Conservation (phyloP, 345 rosid genomes). For the Limnanthes douglasii region DNA sequence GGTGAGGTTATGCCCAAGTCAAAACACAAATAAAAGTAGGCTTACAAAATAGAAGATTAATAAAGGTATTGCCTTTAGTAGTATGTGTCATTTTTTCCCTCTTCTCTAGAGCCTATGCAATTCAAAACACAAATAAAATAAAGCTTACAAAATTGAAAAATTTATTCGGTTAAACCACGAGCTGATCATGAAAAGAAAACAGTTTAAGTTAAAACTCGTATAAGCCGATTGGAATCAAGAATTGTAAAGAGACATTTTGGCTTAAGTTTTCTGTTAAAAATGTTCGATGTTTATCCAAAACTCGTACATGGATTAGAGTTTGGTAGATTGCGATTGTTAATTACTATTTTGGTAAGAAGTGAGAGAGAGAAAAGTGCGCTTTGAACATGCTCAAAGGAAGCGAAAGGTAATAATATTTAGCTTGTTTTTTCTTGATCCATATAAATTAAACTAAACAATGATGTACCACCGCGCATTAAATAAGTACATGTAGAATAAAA, state of each 20-base stretch:
- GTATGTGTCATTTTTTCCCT: slow-evolving; percentile 89
- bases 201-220: not conserved
- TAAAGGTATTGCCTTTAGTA: slow-evolving; percentile 47
- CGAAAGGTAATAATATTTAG: too few species aligned
- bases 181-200: not conserved
- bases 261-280: slow-evolving; percentile 57
- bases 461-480: too few species aligned
- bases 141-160: not conserved
- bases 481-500: too few species aligned
- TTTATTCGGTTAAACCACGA: not conserved
- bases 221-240: not conserved
- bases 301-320: too few species aligned
- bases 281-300: slow-evolving; percentile 25
- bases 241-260: slow-evolving; percentile 38
- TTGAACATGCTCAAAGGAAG: too few species aligned
- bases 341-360: too few species aligned
- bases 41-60: not conserved
- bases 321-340: too few species aligned
- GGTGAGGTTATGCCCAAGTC: too few species aligned
- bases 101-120: slow-evolving; percentile 77
- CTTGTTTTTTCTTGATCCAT: too few species aligned
- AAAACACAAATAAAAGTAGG: too few species aligned
- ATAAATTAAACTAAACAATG: too few species aligned
- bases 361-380: too few species aligned
- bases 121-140: slow-evolving; percentile 2